phyloP scores from a whole-genome alignment of 2,329 filamentous ascomycete species.

The Cordyceps farinosa region DNA sequence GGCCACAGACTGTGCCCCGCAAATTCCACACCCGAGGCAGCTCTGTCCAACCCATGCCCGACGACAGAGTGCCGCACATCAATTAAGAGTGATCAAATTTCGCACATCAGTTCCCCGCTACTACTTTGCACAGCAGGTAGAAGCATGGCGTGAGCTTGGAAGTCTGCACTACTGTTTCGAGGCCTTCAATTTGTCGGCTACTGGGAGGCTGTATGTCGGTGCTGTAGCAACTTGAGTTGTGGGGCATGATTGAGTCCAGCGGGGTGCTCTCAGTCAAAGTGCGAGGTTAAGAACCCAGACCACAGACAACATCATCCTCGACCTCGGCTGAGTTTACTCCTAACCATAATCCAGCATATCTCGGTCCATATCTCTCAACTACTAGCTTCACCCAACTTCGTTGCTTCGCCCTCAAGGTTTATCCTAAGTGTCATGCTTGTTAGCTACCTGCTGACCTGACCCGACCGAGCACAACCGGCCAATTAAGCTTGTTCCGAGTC shows the following conservation, averaged over 20 bases:
- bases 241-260: neutral
- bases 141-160: too few species aligned
- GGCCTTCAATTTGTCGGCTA: neutral
- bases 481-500: neutral
- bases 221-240: slow-evolving; percentile 8
- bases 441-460: neutral
- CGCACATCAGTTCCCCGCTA: too few species aligned
- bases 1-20: too few species aligned
- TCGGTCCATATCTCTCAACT: neutral
- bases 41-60: too few species aligned
- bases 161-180: neutral
- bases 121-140: too few species aligned
- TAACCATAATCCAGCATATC: neutral
- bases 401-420: neutral
- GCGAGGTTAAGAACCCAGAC: neutral
- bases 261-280: neutral
- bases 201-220: neutral
- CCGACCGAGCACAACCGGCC: neutral
- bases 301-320: neutral
- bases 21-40: too few species aligned
- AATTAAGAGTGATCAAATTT: too few species aligned
- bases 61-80: too few species aligned
- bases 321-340: neutral
- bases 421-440: neutral
- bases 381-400: neutral